Evolutionary conservation across 2,329 filamentous ascomycete species (phyloP), one percentile per base, ranked within the genome.

Genomic region (Trichoderma citrinoviride): DNA sequence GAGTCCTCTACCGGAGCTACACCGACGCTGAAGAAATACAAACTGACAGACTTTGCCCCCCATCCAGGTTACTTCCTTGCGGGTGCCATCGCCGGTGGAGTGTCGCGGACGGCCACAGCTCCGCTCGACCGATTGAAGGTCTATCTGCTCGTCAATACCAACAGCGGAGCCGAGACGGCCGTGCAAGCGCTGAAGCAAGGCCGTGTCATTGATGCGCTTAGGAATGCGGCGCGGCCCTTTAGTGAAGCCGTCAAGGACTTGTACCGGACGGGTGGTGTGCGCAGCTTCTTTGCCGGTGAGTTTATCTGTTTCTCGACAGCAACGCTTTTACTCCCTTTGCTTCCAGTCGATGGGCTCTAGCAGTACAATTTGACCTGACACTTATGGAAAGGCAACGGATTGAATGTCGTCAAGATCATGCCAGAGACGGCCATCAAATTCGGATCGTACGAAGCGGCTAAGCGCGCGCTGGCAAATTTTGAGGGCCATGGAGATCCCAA

Each of bases 361-460:
- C 33, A 33, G 3, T 6, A 21, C 6, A 10, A 23, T 4, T 25
- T 17, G 41, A 27, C 8, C 47, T 49, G 12, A 58, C 47, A 8
- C 8, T 41, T 23, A 17, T 49, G 25, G 40, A 37, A 71, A 96
- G 93, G 95, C 43, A 99, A 99, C 73, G 95, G 95, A 3, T 82
- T 99, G 70, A 99, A 99, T 71, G 93, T 99, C 3, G 78, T 97
- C 73, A 99, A 99, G 77, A 95, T 99, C 67, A 97, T 98, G 92
- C 95, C 95, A 0, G 95, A 99, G 79, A 97, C 94, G 29, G 94
- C 95, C 27, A 97, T 99, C 75, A 96, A 97, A 78, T 99, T 99
- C 76, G 95, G 95, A 66, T 94, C 93, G 21, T 99, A 97, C 74
- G 95, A 99, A 85, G 93, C 92, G 58, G 90, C 93, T 8, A 99